Percentiles rank a stretch among this genome's conserved stretches.
Conservation (phyloP, 805 yeast species). For the Candida silvicultrix region DNA sequence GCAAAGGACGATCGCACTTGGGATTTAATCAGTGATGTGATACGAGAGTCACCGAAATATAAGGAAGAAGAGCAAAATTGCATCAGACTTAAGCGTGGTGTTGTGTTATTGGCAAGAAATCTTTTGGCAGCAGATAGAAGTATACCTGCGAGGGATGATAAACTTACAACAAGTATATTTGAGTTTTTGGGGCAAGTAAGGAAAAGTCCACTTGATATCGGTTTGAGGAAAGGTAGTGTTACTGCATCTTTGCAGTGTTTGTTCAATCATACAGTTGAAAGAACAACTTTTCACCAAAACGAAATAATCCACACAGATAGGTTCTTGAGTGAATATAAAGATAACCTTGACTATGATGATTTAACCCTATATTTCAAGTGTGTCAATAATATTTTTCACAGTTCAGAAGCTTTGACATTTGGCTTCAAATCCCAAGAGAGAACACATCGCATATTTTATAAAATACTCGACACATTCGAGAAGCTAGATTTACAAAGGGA, state of each 20-base stretch:
- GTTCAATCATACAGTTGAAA: neutral
- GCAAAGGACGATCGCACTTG: slow-evolving; percentile 15
- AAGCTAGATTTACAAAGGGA: slow-evolving; percentile 8
- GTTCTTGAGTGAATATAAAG: neutral
- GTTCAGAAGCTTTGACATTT: slow-evolving; percentile 10
- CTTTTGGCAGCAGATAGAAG: slow-evolving; percentile 29
- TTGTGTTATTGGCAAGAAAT: slow-evolving; percentile 42
- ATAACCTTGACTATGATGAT: neutral
- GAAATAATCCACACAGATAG: neutral
- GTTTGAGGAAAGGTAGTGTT: neutral
- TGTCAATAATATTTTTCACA: slow-evolving; percentile 9
- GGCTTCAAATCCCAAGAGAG: slow-evolving; percentile 14
- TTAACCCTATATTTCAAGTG: slow-evolving; percentile 3
- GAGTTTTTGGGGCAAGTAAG: too few relatives aligned
- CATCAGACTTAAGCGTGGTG: slow-evolving; percentile 38
- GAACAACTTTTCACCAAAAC: neutral
- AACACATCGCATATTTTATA: neutral
- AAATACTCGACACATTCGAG: slow-evolving; percentile 13
- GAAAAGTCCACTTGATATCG: too few relatives aligned
- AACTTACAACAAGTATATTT: too few relatives aligned
- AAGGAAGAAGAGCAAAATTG: slow-evolving; percentile 5
- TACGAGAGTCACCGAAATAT: slow-evolving; percentile 4
- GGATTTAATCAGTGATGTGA: slow-evolving; percentile 14
- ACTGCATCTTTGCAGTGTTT: neutral
- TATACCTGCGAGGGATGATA: neutral